phyloP scores from a whole-genome alignment of 768 basidiomycete species.

The Agaricus subrufescens region DNA sequence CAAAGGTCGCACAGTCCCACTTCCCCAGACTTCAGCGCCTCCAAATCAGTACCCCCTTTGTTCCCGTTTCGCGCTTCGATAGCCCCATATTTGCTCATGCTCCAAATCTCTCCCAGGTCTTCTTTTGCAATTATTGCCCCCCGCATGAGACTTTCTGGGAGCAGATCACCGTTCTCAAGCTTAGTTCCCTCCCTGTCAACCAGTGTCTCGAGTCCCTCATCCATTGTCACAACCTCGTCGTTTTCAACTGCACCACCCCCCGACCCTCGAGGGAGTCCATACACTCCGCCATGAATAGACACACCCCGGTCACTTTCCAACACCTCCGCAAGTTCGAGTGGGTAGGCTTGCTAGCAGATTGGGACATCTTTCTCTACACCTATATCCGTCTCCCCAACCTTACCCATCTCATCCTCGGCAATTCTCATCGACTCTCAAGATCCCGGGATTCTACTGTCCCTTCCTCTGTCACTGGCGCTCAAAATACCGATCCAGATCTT shows the following conservation, averaged over 20 bases:
- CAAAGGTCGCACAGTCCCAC: neutral
- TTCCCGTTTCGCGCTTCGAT: neutral
- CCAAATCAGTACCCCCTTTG: neutral
- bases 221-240: neutral
- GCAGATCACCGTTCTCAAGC: slow-evolving; percentile 1
- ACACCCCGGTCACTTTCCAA: neutral
- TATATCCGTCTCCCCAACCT: neutral
- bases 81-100: neutral
- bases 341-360: neutral
- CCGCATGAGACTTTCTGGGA: slow-evolving; percentile 3
- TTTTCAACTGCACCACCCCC: neutral
- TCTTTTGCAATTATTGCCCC: neutral
- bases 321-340: slow-evolving; percentile 8
- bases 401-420: neutral
- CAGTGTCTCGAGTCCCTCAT: slow-evolving; percentile 1
- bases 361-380: slow-evolving; percentile 4
- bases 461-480: neutral
- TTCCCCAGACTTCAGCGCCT: neutral
- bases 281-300: neutral
- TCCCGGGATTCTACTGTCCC: neutral
- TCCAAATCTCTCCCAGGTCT: neutral
- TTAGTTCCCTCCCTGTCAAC: neutral
- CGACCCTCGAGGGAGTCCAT: neutral
- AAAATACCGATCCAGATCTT: neutral
- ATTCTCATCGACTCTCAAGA: neutral